Evolutionary conservation across 768 basidiomycete species (phyloP), one percentile per base, ranked within the genome.

Genomic region (Rubroboletus satanas): DNA sequence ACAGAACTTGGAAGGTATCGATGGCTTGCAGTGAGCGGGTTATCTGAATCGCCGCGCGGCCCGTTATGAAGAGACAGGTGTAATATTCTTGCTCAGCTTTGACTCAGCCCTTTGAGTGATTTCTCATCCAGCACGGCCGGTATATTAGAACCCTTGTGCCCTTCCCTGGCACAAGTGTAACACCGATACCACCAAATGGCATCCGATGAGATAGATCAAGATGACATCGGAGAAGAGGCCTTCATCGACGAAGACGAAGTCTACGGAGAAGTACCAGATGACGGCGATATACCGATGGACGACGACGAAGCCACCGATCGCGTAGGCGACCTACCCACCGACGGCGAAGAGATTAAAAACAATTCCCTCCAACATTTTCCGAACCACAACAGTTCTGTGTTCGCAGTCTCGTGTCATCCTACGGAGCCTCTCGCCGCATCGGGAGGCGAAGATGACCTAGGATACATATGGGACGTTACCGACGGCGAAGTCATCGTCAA

Each of bases 371-470:
- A 85, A 66, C 77, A 79, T 54, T 93, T 93, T 67, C 67, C 77
- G 15, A 73, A 73, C 8, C 95, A 98, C 71, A 68, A 70, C 15
- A 73, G 79, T 26, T 94, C 96, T 17, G 90, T 98, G 32, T 99
- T 97, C 69, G 73, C 85, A 32, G 77, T 98, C 37, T 77, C 93
- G 4, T 79, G 83, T 33, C 97, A 99, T 67, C 96, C 97, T 0
- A 82, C 82, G 14, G 78, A 76, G 49, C 83, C 88, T 4, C 77
- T 98, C 21, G 94, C 92, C 7, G 87, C 83, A 21, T 93, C 94
- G 1, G 97, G 97, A 28, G 97, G 93, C 18, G 93, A 97, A 71
- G 97, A 98, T 68, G 95, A 98, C 67, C 70, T 90, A 0, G 97
- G 91, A 36, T 98, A 91, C 73, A 82, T 99, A 61, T 99, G 93